Base-by-base conservation (phyloP, 2,329 filamentous ascomycete species). In the Gyromitra esculenta region DNA sequence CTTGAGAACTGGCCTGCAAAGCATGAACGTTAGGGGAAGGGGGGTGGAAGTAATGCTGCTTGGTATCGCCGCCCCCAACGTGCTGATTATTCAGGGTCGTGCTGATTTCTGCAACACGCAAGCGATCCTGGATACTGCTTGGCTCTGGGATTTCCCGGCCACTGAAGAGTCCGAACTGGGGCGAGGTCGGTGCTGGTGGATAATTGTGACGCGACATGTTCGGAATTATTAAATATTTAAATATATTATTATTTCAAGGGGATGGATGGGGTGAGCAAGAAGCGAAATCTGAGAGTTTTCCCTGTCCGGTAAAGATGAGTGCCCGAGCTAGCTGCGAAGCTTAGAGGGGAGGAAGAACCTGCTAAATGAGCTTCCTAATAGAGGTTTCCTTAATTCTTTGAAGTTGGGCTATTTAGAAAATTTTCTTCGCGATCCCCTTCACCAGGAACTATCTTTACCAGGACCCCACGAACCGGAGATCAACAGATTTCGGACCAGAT, bases 161-260 rank as follows among this genome's bases (percentile, higher is more conserved):
- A 56, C 73, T 72, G 50, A 73, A 73, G 48, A 76, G 50, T 35
- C 67, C 67, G 18, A 72, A 73, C 25, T 43, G 73, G 52, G 73
- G 73, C 21, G 73, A 72, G n/a, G 59, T 52, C 15, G 73, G 67
- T 18, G 67, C 52, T 54, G 73, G 60, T 52, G 67, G 67, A 21
- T 60, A 66, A 57, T 70, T 71, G 52, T 60, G 73, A 72, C 71
- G 73, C 73, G 73, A 76, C 73, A 76, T 76, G 41, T 13, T 50
- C 69, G 48, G 50, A 75, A 75, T 75, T 69, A 68, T 73, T 68
- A 68, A 73, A 67, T 59, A 67, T 45, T 69, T 69, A 69, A 21
- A 69, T 68, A 13, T 65, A 56, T 73, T 65, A 76, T 77, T 77
- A 75, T 74, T 69, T 77, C 71, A 60, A 77, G 75, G 71, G 63